A percentile compares a stretch with the other conserved stretches of the same genome.
Conservation (phyloP, 164 flowering plant species). For the Annona cherimola region DNA sequence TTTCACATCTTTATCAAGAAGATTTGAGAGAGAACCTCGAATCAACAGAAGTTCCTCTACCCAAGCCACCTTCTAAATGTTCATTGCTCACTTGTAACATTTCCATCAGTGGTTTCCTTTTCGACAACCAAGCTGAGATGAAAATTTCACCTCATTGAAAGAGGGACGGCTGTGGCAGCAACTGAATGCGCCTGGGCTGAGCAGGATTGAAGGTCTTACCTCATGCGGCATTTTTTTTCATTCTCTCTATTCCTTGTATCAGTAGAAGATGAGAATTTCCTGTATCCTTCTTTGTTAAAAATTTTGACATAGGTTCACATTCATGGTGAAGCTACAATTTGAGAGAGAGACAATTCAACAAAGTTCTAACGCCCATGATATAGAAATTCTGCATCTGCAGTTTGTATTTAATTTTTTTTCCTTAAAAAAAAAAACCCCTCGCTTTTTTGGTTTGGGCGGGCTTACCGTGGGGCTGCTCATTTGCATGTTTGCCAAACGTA, state of each 20-base stretch:
- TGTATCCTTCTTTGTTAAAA: neutral
- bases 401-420: no score
- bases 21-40: conserved; percentile 50
- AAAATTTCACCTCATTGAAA: neutral
- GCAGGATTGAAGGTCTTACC: neutral
- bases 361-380: neutral
- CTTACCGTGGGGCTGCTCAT: no score
- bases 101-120: neutral
- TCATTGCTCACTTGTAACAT: neutral
- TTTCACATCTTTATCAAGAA: conserved; percentile 37
- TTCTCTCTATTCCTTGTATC: neutral
- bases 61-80: conserved; percentile 56
- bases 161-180: neutral
- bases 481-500: no score
- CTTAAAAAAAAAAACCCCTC: no score
- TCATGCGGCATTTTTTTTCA: neutral
- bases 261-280: neutral
- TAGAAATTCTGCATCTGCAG: neutral
- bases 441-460: no score
- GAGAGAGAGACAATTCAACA: neutral
- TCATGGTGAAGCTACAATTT: neutral
- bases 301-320: neutral
- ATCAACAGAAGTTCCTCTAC: conserved; percentile 62
- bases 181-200: neutral
- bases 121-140: neutral